Evolutionary conservation across 2,329 filamentous ascomycete species (phyloP), one percentile per base, ranked within the genome.

Genomic region (Tolypocladium amazonense): DNA sequence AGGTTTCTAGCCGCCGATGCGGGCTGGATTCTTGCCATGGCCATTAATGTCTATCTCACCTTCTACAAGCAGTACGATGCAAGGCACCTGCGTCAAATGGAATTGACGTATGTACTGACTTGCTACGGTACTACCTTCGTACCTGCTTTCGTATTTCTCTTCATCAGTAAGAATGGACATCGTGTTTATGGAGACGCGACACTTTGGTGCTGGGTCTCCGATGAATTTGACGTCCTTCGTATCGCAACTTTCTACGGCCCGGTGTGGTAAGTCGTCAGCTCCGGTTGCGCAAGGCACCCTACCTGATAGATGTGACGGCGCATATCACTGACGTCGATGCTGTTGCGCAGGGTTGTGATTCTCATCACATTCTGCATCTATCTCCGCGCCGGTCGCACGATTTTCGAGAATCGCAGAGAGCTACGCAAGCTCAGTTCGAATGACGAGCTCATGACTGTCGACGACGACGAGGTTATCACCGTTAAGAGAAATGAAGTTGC

Each of bases 1-100:
- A 89, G 86, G 86, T 90, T 90, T 69, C 83, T 88, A 78, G 84
- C 84, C 2, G 86, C 87, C 4, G 87, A 90, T 73, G 83, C 85
- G 0, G 75, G 87, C 43, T 91, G 86, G 88, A 87, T 86, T 0
- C 77, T 91, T 62, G 85, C 86, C 58, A 92, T 93, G 88, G 88
- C 89, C 1, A 77, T 85, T 64, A 92, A 92, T 69, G 88, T 92
- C 58, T 88, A 89, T 70, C 73, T 92, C 8, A 90, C 88, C 0
- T 89, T 92, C 68, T 90, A 90, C 71, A 78, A 78, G 64, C 86
- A 86, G 61, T 90, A 84, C 65, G 82, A 86, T 61, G 81, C 84
- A 0, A 71, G 77, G 1, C 79, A 82, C 58, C 76, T 92, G 25
- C 83, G 82, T 18, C 76, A 71, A 45, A 77, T 91, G 65, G 89